Evolutionary conservation across 441 rosid species (phyloP), one percentile per base, ranked within the genome.

Genomic region (Biscutella laevigata): DNA sequence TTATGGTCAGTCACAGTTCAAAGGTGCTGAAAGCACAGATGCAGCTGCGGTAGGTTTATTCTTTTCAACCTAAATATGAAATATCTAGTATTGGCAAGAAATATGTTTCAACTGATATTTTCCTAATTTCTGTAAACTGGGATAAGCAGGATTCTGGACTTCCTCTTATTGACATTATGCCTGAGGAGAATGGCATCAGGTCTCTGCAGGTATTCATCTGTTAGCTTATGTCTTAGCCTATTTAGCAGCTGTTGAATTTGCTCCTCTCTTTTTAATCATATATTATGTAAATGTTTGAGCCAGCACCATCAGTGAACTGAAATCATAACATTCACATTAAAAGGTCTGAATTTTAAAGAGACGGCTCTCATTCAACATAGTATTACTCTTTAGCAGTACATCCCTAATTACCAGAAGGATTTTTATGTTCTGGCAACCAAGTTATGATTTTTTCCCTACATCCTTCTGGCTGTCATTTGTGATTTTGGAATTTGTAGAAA

Each of bases 191-290:
- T 62, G 79, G 78, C 68, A 54, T 79, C 73, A 62, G 62, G 39
- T 75, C 84, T 43, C 72, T 87, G 75, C 98, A 90, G 98, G 97
- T 89, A 75, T 37, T 57, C 57, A 15, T 61, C 33, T 16, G 4
- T 46, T 38, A 39, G 66, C 17, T 32, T 35, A 46, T 39, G 22
- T 46, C 46, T 47, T 32, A 62, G 35, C 12, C 41, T 57, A 21
- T 26, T 57, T 57, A 41, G 46, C 9, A 56, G 26, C 5, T 20
- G 21, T 34, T 64, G 52, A 45, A 41, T 41, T 15, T 55, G 28
- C 34, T 29, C 35, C 29, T 13, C 25, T 32, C 17, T 24, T 38
- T 44, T 22, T 15, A 36, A 55, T 22, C 9, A 47, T 40, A 48
- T 49, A 39, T 6, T 14, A 33, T 41, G 15, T 34, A n/a, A 41